Conservation (phyloP, 2,329 filamentous ascomycete genomes). For the Alternaria burnsii region DNA sequence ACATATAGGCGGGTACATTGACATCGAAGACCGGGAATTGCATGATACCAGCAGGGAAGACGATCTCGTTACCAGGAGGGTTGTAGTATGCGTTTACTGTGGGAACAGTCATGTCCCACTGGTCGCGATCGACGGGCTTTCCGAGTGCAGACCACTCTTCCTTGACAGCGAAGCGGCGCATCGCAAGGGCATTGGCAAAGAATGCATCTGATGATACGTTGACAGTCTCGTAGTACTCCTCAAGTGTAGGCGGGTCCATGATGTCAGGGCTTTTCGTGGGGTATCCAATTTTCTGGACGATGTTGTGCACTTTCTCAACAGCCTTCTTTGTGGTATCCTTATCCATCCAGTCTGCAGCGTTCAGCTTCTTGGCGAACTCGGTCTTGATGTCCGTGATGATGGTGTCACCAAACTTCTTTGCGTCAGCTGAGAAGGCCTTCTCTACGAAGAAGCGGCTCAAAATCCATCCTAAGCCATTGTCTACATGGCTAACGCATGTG, state of each 20-base stretch:
- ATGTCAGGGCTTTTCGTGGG: constrained; percentile 69
- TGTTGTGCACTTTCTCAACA: constrained; percentile 71
- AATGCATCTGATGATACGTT: constrained; percentile 61
- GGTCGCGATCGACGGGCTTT: constrained; percentile 67
- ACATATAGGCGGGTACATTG: constrained; percentile 69
- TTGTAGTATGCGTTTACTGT: constrained; percentile 72
- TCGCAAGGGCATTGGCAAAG: constrained; percentile 66
- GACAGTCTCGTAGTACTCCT: constrained; percentile 65
- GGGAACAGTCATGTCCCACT: constrained; percentile 68
- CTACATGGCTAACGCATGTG: constrained; percentile 67
- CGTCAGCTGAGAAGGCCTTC: constrained; percentile 71
- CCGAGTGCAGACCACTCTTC: constrained; percentile 66
- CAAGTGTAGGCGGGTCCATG: constrained; percentile 64
- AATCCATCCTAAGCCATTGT: constrained; percentile 70
- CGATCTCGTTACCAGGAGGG: constrained; percentile 71
- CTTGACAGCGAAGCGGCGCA: constrained; percentile 59
- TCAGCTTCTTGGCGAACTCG: constrained; percentile 69
- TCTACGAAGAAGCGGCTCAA: constrained; percentile 76
- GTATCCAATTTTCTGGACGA: constrained; percentile 74
- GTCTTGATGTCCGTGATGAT: constrained; percentile 76
- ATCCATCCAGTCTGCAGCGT: constrained; percentile 71
- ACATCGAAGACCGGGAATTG: constrained; percentile 73
- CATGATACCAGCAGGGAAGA: constrained; percentile 74
- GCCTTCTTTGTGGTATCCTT: constrained; percentile 66
- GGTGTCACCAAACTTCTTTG: constrained; percentile 71